phyloP scores from a whole-genome alignment of 176 grass and related monocot species.

The Cenchrus americanus region DNA sequence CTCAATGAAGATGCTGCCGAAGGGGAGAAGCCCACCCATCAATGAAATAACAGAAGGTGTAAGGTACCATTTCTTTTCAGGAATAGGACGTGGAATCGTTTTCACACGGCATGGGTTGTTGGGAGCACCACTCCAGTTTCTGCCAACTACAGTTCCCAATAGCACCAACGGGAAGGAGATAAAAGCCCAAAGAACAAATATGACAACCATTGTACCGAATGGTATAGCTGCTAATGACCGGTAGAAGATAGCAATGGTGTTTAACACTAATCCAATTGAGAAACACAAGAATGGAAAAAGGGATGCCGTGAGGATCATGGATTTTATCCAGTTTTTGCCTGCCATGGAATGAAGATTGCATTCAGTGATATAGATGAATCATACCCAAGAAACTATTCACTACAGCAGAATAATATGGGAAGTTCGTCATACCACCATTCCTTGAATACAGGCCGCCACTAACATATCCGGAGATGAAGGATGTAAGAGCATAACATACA shows the following conservation, averaged over 20 bases:
- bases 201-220: conserved; percentile 95
- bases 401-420: conserved; percentile 9
- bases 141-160: conserved; percentile 90
- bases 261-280: conserved; percentile 81
- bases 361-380: conserved; percentile 25
- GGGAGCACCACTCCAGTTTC: conserved; percentile 97
- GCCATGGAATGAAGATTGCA: conserved; percentile 48
- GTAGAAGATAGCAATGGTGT: conserved; percentile 98
- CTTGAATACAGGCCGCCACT: conserved; percentile 96
- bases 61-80: conserved; percentile 98
- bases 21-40: conserved; percentile 95
- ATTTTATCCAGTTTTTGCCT: conserved; percentile 99
- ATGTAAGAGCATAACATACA: conserved; percentile 97
- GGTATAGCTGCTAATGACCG: conserved; percentile 95
- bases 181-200: conserved; percentile 97
- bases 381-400: conserved; percentile 26
- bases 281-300: conserved; percentile 98
- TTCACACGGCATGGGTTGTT: conserved; percentile 98
- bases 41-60: conserved; percentile 84
- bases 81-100: conserved; percentile 95
- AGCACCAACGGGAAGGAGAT: conserved; percentile 95
- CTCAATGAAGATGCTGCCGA: conserved; percentile 99
- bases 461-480: conserved; percentile 98
- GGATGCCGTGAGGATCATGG: conserved; percentile 92
- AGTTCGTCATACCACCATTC: conserved; percentile 78